phyloP scores from a whole-genome alignment of 306 rosid species.

The Cucumis hystrix region DNA sequence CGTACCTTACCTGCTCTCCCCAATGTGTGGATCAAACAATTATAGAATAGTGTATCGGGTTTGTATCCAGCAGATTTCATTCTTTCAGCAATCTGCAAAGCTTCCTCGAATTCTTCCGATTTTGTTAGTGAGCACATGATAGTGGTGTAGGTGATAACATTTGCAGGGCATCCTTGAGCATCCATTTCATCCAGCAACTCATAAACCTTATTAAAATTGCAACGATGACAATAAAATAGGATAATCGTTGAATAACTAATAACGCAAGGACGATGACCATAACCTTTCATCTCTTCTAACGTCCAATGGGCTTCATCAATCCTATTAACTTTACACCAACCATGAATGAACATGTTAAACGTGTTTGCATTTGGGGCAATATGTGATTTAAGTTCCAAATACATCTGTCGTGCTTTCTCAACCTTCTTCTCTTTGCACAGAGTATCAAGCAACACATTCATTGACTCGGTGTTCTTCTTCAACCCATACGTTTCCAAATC shows the following conservation, averaged over 20 bases:
- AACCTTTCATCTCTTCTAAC: constrained; percentile 79
- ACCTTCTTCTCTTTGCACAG: constrained; percentile 71
- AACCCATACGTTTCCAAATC: constrained; percentile 46
- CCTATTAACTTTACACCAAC: constrained; percentile 69
- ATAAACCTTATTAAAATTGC: constrained; percentile 37
- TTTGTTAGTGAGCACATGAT: constrained; percentile 53
- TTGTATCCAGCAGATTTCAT: constrained; percentile 46
- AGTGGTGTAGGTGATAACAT: constrained; percentile 57
- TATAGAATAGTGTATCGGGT: constrained; percentile 57
- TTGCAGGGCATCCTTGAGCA: constrained; percentile 46
- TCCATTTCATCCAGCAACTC: constrained; percentile 85
- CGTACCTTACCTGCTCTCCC: constrained; percentile 52
- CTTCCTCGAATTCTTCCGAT: constrained; percentile 50
- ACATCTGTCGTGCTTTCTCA: constrained; percentile 49
- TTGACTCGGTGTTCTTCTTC: constrained; percentile 58
- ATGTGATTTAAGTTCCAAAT: constrained; percentile 49
- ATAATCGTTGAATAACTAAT: constrained; percentile 68
- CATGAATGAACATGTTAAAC: constrained; percentile 70
- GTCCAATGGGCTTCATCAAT: constrained; percentile 92
- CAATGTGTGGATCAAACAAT: constrained; percentile 51
- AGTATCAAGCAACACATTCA: constrained; percentile 81
- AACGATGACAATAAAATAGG: constrained; percentile 39
- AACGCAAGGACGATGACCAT: constrained; percentile 56
- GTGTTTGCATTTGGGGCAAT: constrained; percentile 61
- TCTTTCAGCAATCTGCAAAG: constrained; percentile 37